Conservation (phyloP, 2,329 filamentous ascomycete genomes). For the Dactylellina sp. region DNA sequence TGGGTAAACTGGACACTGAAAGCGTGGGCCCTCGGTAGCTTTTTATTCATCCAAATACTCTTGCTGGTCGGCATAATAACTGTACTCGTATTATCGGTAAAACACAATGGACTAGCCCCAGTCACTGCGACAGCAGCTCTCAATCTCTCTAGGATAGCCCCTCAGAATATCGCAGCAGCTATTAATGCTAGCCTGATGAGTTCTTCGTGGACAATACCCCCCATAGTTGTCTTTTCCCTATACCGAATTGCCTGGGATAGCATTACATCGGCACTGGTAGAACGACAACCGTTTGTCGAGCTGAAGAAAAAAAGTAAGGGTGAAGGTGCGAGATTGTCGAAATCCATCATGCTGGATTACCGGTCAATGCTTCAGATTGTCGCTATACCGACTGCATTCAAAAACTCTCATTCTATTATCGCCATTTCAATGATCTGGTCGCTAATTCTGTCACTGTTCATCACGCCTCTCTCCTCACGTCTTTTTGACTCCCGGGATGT, state of each 20-base stretch:
- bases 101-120: constrained; percentile 8
- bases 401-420: constrained; percentile 10
- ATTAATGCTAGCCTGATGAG: constrained; percentile 11
- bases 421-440: constrained; percentile 22
- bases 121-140: not conserved
- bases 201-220: constrained; percentile 20
- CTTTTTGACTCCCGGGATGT: constrained; percentile 13
- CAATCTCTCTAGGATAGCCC: constrained; percentile 3
- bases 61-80: constrained; percentile 1
- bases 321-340: constrained; percentile 15
- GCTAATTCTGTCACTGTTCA: constrained; percentile 10
- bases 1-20: constrained; percentile 17
- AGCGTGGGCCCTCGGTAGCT: not conserved
- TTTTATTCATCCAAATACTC: not conserved
- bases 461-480: constrained; percentile 14
- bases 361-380: constrained; percentile 23
- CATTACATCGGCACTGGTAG: constrained; percentile 9
- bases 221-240: constrained; percentile 6
- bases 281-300: constrained; percentile 26
- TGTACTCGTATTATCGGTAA: not conserved
- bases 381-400: constrained; percentile 13
- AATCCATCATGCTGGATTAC: constrained; percentile 21
- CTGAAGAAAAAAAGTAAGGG: constrained; percentile 11
- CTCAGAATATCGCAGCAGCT: not conserved
- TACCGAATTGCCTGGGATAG: constrained; percentile 21